Conservation (phyloP, 179 eudicot species). For the Beta corolliflora region DNA sequence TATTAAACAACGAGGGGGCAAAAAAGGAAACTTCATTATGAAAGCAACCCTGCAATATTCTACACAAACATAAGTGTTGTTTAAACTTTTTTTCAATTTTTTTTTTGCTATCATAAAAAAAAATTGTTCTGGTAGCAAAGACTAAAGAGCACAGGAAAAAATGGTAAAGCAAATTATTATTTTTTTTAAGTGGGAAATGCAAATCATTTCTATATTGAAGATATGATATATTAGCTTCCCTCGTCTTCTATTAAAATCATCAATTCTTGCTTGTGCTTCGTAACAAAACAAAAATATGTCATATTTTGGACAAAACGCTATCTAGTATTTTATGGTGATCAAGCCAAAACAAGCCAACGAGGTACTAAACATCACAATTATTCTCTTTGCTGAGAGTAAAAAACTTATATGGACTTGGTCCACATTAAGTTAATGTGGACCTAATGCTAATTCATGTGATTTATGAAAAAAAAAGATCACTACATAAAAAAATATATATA, state of each 20-base stretch:
- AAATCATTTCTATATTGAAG: background rate
- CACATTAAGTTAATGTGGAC: too few species aligned
- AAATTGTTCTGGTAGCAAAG: too few species aligned
- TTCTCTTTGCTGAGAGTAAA: background rate
- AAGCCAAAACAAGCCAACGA: background rate
- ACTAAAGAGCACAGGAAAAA: too few species aligned
- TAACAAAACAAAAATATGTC: background rate
- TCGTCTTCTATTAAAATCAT: background rate
- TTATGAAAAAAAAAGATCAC: too few species aligned
- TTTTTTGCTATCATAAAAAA: too few species aligned
- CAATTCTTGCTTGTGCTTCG: background rate
- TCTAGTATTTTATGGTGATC: background rate
- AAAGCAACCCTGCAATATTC: background rate
- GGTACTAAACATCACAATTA: conserved; percentile 2
- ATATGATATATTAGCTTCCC: background rate
- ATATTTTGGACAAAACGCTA: background rate
- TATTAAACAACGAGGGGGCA: background rate
- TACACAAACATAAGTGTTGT: background rate
- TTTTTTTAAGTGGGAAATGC: background rate
- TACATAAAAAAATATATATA: too few species aligned
- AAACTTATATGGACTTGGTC: too few species aligned
- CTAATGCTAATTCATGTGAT: too few species aligned
- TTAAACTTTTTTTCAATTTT: too few species aligned
- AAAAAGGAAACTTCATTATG: background rate
- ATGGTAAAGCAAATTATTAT: too few species aligned